Evolutionary conservation across 495 filamentous ascomycete species (phyloP), one percentile per base, ranked within the genome.

Genomic region (Neurospora sp.): DNA sequence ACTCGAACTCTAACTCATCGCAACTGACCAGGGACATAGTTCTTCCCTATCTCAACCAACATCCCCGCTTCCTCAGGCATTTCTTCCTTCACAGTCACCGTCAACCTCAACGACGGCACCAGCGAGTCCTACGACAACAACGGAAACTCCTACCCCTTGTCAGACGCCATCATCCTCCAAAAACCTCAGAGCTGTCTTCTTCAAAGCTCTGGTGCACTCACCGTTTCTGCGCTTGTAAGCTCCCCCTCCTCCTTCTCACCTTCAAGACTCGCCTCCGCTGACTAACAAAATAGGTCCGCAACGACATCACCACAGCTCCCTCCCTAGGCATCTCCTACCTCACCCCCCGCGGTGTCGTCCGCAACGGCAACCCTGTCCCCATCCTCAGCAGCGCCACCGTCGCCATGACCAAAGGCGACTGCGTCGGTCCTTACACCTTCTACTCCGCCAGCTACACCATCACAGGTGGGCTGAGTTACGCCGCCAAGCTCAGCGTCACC

Each of bases 361-460:
- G 54, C 27, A 84, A 82, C 59, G 75, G 75, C 39, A 83, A 83
- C 70, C 84, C 87, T 2, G 81, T 89, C 23, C 87, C 89, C 12
- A 77, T 78, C 0, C 74, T 90, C 18, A 83, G 82, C 37, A 83
- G 76, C 6, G 76, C 79, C 8, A 84, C 80, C 4, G 46, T 85
- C 9, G 72, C 80, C 9, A 88, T 90, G 86, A 77, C 80, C 4
- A 78, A 86, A 73, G 84, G 85, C 12, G 73, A 81, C 42, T 86
- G 87, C 44, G 78, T 86, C 41, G 89, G 89, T 8, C 74, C 76
- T 9, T 89, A 90, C 73, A 86, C 81, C 20, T 81, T 90, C 37
- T 89, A 86, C 75, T 84, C 82, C 11, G 86, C 81, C 2, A 84
- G 77, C 66, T 85, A 83, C 73, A 78, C 84, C 46, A 79, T 86